Evolutionary conservation across 352 stramenopile genomes (phyloP).

Genomic region (Blastocystis sp.): DNA sequence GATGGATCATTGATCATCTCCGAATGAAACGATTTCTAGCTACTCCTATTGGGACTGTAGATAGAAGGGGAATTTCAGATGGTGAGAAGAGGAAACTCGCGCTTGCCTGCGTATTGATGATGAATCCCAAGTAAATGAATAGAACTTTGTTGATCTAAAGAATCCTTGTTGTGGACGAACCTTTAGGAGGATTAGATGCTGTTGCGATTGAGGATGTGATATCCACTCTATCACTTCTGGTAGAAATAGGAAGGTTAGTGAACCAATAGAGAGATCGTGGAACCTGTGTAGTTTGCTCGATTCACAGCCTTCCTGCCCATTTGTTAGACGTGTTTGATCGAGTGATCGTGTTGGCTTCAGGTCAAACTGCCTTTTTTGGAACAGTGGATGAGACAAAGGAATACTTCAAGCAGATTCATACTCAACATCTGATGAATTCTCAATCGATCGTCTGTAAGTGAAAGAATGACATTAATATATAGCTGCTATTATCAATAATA

Average conservation of each 20-base stretch:
- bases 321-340: constrained; percentile 3
- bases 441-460: too few species aligned
- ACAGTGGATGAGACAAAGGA: neutral
- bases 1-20: constrained; percentile 9
- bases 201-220: constrained; percentile 23
- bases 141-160: neutral
- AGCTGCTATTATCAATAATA: too few species aligned
- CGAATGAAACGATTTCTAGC: neutral
- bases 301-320: constrained; percentile 18
- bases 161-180: neutral
- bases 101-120: neutral
- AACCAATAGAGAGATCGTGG: neutral
- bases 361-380: constrained; percentile 13
- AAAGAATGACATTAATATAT: too few species aligned
- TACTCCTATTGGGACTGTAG: neutral
- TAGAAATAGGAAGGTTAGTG: neutral
- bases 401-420: too few species aligned
- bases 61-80: neutral
- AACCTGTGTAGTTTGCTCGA: constrained; percentile 10
- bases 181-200: neutral
- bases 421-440: too few species aligned
- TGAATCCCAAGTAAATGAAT: neutral
- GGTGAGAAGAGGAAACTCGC: constrained; percentile 23
- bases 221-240: neutral
- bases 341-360: neutral